These are phyloP conservation scores for Artemisia princeps DNA, from an alignment of 140 eudicot genomes.

Conservation along the genomic window DNA sequence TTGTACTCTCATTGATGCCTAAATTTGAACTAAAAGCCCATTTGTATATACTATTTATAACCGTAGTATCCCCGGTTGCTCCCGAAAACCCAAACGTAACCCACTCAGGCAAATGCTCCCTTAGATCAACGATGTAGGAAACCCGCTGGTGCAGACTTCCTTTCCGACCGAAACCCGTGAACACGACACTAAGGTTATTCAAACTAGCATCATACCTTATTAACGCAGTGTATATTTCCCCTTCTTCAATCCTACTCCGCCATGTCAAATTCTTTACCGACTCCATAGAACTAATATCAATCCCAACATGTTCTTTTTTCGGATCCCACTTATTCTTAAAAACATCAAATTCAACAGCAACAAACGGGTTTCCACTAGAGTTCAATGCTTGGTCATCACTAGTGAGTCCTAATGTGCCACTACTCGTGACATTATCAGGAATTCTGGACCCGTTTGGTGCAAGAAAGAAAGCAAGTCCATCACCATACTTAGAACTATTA, in stretches of 20 bases:
- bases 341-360: conserved; percentile 57
- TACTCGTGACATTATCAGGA: conserved; percentile 19
- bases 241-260: conserved; percentile 28
- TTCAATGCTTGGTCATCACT: conserved; percentile 19
- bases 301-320: conserved; percentile 39
- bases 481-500: conserved; percentile 22
- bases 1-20: conserved; percentile 15
- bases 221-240: conserved; percentile 29
- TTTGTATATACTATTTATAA: conserved; percentile 30
- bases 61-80: conserved; percentile 30
- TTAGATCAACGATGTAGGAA: conserved; percentile 33
- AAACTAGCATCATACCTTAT: conserved; percentile 36
- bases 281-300: conserved; percentile 38
- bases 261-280: conserved; percentile 35
- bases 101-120: conserved; percentile 43
- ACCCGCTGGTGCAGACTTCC: conserved; percentile 10
- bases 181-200: conserved; percentile 38
- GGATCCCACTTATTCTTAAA: conserved; percentile 41
- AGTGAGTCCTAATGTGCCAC: conserved; percentile 44
- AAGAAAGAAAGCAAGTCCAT: conserved; percentile 49
- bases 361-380: conserved; percentile 32
- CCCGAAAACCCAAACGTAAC: conserved; percentile 46
- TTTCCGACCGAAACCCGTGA: conserved; percentile 24
- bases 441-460: conserved; percentile 41
- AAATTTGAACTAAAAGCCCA: conserved; percentile 45